Base-by-base conservation (phyloP, 2,329 filamentous ascomycete genomes). In the Penicillium hesseltinei region DNA sequence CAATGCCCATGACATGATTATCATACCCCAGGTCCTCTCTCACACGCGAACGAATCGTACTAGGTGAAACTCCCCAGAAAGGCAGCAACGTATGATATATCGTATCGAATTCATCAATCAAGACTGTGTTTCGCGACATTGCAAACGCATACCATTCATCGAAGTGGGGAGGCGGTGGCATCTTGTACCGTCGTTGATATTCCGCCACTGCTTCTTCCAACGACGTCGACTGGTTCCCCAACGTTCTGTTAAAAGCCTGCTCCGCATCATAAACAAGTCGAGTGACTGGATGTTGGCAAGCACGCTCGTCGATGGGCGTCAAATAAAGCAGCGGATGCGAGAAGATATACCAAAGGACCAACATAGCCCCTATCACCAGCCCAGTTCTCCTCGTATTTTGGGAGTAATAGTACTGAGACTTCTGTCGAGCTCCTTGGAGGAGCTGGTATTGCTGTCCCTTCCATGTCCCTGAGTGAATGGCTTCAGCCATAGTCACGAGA, bases 41-140 rank as follows among this genome's bases (percentile, higher is more conserved):
- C 21, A 44, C 44, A 13, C 61, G 51, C n/a, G 56, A 33, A 15
- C 54, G 48, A 25, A 61, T 59, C 10, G 29, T 40, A 21, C 42
- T 44, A 19, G 60, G 58, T 10, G 42, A 7, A 5, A 62, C 11
- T 5, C 58, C 58, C 58, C 61, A 62, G 43, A 61, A 62, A 7
- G 61, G 58, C 19, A 58, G 39, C 13, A 62, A 9, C 10, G 54
- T 29, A 15, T 58, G 54, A 38, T 60, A 56, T 25, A 62, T 62
- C 2, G 47, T 60, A 38, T 62, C 58, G 17, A 51, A 62, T 47
- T 62, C 61, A 27, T 62, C 61, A 5, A 59, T 59, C 42, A 61
- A 31, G 39, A 62, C 49, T 3, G 53, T 57, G 3, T 46, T 31
- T 8, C 50, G 50, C 2, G 38, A 48, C 21, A 10, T 59, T n/a